These are phyloP conservation scores for Colletotrichum cereale DNA, from an alignment of 2,329 filamentous ascomycete species.

Conservation along the genomic window DNA sequence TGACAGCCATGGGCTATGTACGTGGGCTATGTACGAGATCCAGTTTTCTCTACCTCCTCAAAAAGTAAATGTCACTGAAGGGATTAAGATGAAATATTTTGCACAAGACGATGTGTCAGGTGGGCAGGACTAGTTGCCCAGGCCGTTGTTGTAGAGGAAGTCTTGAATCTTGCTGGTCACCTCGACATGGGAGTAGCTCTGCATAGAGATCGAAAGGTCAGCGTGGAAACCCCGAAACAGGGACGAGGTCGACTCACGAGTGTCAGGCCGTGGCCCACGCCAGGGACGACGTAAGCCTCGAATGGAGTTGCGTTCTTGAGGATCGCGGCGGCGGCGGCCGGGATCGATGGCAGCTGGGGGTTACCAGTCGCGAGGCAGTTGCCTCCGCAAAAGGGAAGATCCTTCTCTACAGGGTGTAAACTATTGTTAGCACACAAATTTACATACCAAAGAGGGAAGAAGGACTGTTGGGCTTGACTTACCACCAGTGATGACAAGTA, in stretches of 20 bases:
- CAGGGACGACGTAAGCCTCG: slow-evolving; percentile 65
- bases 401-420: slow-evolving; percentile 50
- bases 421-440: not conserved
- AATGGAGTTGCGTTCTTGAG: slow-evolving; percentile 63
- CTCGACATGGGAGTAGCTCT: slow-evolving; percentile 48
- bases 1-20: not conserved
- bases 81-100: not conserved
- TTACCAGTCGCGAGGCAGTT: slow-evolving; percentile 64
- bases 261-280: slow-evolving; percentile 65
- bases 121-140: slow-evolving; percentile 7
- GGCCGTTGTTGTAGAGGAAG: slow-evolving; percentile 49
- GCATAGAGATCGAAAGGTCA: slow-evolving; percentile 4
- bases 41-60: too few relatives aligned
- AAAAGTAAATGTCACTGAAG: not conserved
- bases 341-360: slow-evolving; percentile 55
- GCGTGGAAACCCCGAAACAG: not conserved
- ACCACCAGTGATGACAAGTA: slow-evolving; percentile 70
- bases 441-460: too few relatives aligned
- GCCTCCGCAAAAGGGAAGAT: slow-evolving; percentile 72
- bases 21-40: not conserved
- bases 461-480: slow-evolving; percentile 33
- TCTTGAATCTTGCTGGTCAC: slow-evolving; percentile 54
- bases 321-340: slow-evolving; percentile 54
- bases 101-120: not conserved
- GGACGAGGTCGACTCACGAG: slow-evolving; percentile 47